Conservation (phyloP, 1,284 basidiomycete genomes). For the Malassezia psittaci region DNA sequence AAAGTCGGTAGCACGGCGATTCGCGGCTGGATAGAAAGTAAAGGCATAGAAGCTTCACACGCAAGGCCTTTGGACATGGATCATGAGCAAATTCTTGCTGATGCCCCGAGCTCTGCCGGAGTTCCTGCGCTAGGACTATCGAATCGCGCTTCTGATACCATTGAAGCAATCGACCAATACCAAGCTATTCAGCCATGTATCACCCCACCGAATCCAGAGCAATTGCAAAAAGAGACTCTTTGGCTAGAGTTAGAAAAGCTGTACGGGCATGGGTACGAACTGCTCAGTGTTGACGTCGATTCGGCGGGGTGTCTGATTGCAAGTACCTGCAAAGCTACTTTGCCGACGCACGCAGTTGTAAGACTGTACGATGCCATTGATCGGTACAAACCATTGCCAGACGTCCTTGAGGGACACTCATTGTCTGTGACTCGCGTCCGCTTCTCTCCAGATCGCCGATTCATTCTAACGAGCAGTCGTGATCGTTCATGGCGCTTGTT, state of each 20-base stretch:
- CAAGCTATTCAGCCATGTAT: background rate
- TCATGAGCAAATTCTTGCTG: constrained; percentile 3
- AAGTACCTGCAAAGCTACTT: constrained; percentile 79
- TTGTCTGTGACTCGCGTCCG: constrained; percentile 80
- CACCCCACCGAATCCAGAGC: constrained; percentile 53
- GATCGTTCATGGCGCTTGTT: constrained; percentile 90
- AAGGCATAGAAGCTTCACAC: constrained; percentile 4
- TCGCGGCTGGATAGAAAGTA: constrained; percentile 28
- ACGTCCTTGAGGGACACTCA: constrained; percentile 67
- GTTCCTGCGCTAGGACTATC: constrained; percentile 43
- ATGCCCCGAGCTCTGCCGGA: constrained; percentile 28
- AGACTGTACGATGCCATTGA: constrained; percentile 68
- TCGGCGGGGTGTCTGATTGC: constrained; percentile 58
- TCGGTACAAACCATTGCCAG: constrained; percentile 54
- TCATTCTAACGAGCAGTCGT: constrained; percentile 72
- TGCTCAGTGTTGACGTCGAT: constrained; percentile 47
- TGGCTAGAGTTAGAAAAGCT: constrained; percentile 97
- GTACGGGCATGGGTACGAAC: constrained; percentile 96
- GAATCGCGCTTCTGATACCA: constrained; percentile 35
- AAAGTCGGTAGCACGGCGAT: constrained; percentile 46
- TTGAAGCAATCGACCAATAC: background rate
- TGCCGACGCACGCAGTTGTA: constrained; percentile 75
- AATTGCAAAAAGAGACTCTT: constrained; percentile 69
- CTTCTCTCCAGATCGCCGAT: constrained; percentile 72
- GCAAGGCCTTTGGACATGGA: constrained; percentile 4